phyloP scores from a whole-genome alignment of 441 rosid genomes.

The Pelargonium hybrid region DNA sequence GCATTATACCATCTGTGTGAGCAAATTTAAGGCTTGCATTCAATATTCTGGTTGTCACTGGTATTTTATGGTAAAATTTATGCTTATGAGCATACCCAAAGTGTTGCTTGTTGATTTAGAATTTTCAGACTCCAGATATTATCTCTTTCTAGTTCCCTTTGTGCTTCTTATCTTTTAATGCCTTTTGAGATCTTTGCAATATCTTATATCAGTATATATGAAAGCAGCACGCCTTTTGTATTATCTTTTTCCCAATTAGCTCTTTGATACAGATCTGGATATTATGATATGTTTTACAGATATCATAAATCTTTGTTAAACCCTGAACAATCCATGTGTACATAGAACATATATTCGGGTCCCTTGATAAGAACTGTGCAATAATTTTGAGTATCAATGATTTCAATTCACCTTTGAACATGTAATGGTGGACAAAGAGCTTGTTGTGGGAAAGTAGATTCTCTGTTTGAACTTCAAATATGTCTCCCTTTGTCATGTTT shows the following conservation, averaged over 20 bases:
- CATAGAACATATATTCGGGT: too few relatives aligned
- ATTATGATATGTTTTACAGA: not conserved
- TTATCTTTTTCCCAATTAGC: too few relatives aligned
- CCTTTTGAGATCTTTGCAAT: slow-evolving; percentile 25
- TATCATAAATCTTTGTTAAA: not conserved
- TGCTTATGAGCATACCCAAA: too few relatives aligned
- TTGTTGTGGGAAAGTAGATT: not conserved
- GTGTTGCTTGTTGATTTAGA: too few relatives aligned
- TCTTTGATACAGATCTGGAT: not conserved
- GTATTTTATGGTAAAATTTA: too few relatives aligned
- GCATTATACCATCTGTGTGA: too few relatives aligned
- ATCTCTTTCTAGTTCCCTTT: too few relatives aligned
- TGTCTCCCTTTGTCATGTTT: not conserved
- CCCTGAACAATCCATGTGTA: not conserved
- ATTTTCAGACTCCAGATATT: too few relatives aligned
- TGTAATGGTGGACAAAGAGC: not conserved
- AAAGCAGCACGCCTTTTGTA: slow-evolving; percentile 28
- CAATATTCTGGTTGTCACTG: too few relatives aligned
- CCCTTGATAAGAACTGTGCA: too few relatives aligned
- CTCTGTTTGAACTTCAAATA: not conserved
- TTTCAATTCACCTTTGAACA: not conserved
- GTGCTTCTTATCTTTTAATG: too few relatives aligned
- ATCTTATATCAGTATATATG: slow-evolving; percentile 19
- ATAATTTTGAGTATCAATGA: not conserved
- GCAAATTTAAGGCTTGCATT: too few relatives aligned